Conservation (phyloP, 2,329 filamentous ascomycete species). For the Helicocarpus griseus region DNA sequence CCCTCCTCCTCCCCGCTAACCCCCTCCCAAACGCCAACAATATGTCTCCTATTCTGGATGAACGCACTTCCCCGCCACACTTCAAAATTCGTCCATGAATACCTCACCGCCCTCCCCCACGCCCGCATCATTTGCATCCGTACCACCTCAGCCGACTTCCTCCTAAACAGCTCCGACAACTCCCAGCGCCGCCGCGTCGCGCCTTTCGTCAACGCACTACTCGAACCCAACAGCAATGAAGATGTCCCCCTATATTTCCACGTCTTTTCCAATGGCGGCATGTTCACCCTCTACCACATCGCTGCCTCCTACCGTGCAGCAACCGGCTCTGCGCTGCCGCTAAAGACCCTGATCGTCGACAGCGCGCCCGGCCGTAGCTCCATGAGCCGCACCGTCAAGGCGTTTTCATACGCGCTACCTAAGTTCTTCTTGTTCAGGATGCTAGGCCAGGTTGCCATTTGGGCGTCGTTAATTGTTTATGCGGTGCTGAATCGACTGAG, state of each 20-base stretch:
- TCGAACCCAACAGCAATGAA: conserved; percentile 13
- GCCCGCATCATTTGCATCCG: conserved; percentile 36
- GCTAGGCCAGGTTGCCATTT: conserved; percentile 19
- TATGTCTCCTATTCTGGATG: conserved; percentile 43
- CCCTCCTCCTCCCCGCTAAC: neutral
- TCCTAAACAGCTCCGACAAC: conserved; percentile 14
- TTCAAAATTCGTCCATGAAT: conserved; percentile 39
- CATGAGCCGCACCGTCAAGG: conserved; percentile 18
- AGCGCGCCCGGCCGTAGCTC: conserved; percentile 34
- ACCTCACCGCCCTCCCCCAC: conserved; percentile 33
- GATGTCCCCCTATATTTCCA: conserved; percentile 32
- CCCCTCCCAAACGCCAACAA: conserved; percentile 17
- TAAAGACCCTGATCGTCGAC: conserved; percentile 37
- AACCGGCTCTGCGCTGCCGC: conserved; percentile 26
- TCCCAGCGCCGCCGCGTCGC: conserved; percentile 21
- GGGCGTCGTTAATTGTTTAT: conserved; percentile 15
- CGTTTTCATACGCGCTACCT: conserved; percentile 29
- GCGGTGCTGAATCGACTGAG: conserved; percentile 14
- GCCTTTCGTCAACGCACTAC: conserved; percentile 28
- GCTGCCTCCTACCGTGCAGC: conserved; percentile 28
- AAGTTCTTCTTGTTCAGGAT: conserved; percentile 21
- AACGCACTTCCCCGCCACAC: conserved; percentile 35
- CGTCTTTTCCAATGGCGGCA: conserved; percentile 43
- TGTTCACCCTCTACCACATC: conserved; percentile 29
- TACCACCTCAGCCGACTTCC: conserved; percentile 24